Conservation (phyloP, 768 basidiomycete species). For the Lactarius deliciosus region DNA sequence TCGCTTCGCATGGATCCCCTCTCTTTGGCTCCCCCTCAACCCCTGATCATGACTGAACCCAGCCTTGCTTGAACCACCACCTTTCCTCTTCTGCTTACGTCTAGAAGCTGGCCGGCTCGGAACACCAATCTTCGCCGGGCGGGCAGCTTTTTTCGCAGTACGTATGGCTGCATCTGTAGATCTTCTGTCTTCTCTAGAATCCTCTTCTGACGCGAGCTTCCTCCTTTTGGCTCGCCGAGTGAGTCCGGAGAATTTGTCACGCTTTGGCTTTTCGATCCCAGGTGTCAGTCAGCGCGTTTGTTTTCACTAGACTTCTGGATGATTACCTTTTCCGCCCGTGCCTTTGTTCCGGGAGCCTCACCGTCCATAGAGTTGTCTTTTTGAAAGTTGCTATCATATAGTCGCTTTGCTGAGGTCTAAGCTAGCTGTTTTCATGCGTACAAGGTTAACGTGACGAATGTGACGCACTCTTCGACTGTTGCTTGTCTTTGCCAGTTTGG, state of each 20-base stretch:
- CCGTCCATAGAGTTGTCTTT: conserved; percentile 40
- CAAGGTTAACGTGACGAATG: conserved; percentile 7
- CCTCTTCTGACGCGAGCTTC: conserved; percentile 82
- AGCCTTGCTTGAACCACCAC: conserved; percentile 34
- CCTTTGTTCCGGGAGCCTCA: conserved; percentile 34
- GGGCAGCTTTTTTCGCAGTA: conserved; percentile 76
- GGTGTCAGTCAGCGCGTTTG: conserved; percentile 11
- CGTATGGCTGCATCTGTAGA: conserved; percentile 75
- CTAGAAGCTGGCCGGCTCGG: conserved; percentile 40
- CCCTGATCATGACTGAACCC: conserved; percentile 64
- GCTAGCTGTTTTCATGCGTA: conserved; percentile 4
- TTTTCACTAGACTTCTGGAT: background rate
- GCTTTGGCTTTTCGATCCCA: conserved; percentile 53
- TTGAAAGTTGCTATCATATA: conserved; percentile 60
- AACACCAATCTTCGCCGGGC: conserved; percentile 73
- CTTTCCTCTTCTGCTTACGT: conserved; percentile 23
- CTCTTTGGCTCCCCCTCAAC: conserved; percentile 43
- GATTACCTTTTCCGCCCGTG: conserved; percentile 38
- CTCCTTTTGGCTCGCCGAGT: conserved; percentile 86
- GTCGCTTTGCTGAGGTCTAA: conserved; percentile 73
- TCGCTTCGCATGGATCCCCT: conserved; percentile 67
- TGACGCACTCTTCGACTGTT: conserved; percentile 66
- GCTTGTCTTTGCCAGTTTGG: conserved; percentile 83
- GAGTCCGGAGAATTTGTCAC: conserved; percentile 78
- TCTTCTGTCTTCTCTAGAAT: conserved; percentile 59